Percentiles rank a stretch among this genome's conserved stretches.
phyloP scores from a whole-genome alignment of 768 basidiomycete genomes.

The Kwoniella heveanensis region DNA sequence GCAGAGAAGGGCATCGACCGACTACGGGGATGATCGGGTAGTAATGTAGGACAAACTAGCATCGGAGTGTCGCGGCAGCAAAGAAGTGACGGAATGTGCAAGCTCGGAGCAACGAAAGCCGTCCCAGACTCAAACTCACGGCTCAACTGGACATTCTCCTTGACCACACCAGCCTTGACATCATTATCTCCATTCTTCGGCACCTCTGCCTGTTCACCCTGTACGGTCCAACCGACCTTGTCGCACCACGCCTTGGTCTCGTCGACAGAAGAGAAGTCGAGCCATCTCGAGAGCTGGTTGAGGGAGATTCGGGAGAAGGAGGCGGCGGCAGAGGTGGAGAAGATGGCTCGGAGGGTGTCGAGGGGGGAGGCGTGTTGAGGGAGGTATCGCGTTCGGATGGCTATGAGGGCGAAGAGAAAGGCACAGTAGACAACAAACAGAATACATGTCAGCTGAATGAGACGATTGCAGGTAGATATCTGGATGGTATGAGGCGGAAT shows the following conservation, averaged over 20 bases:
- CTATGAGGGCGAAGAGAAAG: conserved; percentile 21
- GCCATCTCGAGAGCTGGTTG: conserved; percentile 49
- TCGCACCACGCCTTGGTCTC: conserved; percentile 36
- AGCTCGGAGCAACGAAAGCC: not conserved
- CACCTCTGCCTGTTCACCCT: conserved; percentile 50
- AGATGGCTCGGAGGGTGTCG: conserved; percentile 41
- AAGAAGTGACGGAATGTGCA: no score
- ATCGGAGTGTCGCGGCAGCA: no score
- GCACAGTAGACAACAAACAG: not conserved
- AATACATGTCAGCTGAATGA: not conserved
- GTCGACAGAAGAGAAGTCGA: conserved; percentile 44
- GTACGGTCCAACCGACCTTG: conserved; percentile 51
- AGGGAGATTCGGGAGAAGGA: conserved; percentile 52
- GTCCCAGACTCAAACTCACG: no score
- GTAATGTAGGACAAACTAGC: no score
- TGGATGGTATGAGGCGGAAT: no score
- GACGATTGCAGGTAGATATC: no score
- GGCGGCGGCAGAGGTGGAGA: conserved; percentile 52
- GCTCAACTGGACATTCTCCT: conserved; percentile 55
- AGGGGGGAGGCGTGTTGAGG: conserved; percentile 49
- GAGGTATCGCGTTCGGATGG: conserved; percentile 45
- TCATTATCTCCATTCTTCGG: conserved; percentile 57
- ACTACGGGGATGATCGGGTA: no score
- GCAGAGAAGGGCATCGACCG: no score
- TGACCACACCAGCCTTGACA: conserved; percentile 56